These are phyloP conservation scores for Populus ilicifolia DNA, from an alignment of 345 rosid species.

Conservation along the genomic window DNA sequence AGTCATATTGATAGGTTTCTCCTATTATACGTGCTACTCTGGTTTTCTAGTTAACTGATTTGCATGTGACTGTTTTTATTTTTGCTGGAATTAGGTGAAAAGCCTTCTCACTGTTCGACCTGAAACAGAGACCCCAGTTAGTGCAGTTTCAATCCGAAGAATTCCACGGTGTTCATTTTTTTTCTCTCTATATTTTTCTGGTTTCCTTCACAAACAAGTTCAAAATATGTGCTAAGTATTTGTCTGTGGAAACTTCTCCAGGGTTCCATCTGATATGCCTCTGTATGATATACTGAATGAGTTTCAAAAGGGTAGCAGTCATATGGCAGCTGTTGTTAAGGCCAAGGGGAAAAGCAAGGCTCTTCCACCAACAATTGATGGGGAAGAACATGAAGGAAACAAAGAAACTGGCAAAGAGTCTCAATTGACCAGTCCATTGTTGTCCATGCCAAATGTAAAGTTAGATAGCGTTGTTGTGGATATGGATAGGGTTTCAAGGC, in stretches of 20 bases:
- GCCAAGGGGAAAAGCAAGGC: conserved; percentile 54
- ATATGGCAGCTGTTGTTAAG: conserved; percentile 98
- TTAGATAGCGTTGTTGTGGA: conserved; percentile 55
- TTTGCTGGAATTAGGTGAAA: conserved; percentile 58
- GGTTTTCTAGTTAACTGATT: conserved; percentile 5
- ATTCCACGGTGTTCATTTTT: conserved; percentile 63
- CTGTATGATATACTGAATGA: conserved; percentile 90
- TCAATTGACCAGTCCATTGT: conserved; percentile 59
- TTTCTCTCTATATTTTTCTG: neutral
- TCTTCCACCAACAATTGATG: conserved; percentile 32
- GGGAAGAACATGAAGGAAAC: conserved; percentile 41
- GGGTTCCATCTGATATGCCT: conserved; percentile 99
- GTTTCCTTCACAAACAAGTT: neutral
- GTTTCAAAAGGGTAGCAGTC: conserved; percentile 99
- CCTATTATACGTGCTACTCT: neutral
- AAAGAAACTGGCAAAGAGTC: conserved; percentile 29
- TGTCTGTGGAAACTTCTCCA: conserved; percentile 26
- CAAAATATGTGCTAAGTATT: conserved; percentile 5
- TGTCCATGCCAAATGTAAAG: conserved; percentile 49
- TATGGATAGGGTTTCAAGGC: conserved; percentile 48
- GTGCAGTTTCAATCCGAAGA: conserved; percentile 83
- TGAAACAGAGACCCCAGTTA: conserved; percentile 88
- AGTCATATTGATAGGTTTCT: neutral
- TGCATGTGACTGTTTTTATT: conserved; percentile 5
- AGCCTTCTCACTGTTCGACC: conserved; percentile 94